phyloP scores from a whole-genome alignment of 2,329 filamentous ascomycete genomes.

The Myriosclerotinia curreyana region DNA sequence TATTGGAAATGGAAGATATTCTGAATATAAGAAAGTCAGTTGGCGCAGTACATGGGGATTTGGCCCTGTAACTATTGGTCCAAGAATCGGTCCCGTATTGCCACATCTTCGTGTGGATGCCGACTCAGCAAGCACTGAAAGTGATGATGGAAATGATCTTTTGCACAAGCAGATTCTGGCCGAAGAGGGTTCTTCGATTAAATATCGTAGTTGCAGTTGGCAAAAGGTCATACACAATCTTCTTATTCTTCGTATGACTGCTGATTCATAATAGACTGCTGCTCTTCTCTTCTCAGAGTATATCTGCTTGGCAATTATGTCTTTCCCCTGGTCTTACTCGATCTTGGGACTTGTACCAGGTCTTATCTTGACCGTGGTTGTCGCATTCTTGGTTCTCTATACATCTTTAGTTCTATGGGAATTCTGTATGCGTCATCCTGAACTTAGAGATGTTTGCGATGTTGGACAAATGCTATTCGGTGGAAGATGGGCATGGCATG shows the following conservation, averaged over 20 bases:
- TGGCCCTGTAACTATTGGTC: constrained; percentile 26
- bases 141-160: constrained; percentile 35
- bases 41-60: constrained; percentile 18
- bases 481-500: constrained; percentile 71
- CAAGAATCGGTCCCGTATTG: constrained; percentile 37
- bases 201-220: constrained; percentile 93
- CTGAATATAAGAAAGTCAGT: constrained; percentile 5
- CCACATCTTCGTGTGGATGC: constrained; percentile 35
- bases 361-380: constrained; percentile 75
- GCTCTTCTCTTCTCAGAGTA: constrained; percentile 91
- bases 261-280: constrained; percentile 56
- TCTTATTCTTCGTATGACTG: neutral
- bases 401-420: constrained; percentile 71
- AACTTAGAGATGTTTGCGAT: constrained; percentile 89
- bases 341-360: constrained; percentile 83
- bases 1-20: neutral
- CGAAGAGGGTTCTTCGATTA: constrained; percentile 75
- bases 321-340: constrained; percentile 90
- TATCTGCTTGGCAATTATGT: constrained; percentile 91
- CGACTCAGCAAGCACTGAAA: constrained; percentile 24
- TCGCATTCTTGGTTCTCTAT: constrained; percentile 78
- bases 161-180: constrained; percentile 66
- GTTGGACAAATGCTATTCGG: constrained; percentile 95
- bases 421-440: constrained; percentile 86
- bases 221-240: constrained; percentile 59